Percentiles rank a stretch among this genome's conserved stretches.
Conservation (phyloP, 2,329 filamentous ascomycete genomes). For the Calonectria pseudoturangicola region DNA sequence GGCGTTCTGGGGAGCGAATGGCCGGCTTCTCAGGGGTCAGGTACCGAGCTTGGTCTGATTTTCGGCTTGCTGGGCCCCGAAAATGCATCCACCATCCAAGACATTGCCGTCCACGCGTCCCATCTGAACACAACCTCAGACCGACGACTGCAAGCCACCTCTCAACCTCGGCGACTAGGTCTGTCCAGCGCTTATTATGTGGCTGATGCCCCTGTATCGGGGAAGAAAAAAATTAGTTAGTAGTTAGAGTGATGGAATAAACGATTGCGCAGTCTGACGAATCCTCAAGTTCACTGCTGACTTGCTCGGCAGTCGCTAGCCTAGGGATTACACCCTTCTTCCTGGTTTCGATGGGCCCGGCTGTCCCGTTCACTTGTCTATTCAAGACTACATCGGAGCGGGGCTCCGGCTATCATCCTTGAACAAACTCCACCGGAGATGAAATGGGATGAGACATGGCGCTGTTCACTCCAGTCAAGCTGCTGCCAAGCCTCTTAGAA, state of each 20-base stretch:
- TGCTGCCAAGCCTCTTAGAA: background rate
- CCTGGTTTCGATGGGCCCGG: background rate
- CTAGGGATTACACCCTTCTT: background rate
- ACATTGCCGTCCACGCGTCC: constrained; percentile 17
- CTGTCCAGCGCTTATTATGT: background rate
- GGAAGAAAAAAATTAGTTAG: no score
- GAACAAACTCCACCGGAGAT: constrained; percentile 21
- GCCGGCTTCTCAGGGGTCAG: background rate
- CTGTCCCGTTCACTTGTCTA: constrained; percentile 8
- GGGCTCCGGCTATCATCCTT: constrained; percentile 1
- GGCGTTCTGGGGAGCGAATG: background rate
- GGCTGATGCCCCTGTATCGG: background rate
- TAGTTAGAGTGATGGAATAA: no score
- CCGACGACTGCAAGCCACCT: background rate
- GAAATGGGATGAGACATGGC: constrained; percentile 35
- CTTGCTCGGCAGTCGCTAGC: no score
- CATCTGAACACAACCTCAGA: background rate
- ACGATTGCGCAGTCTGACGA: no score
- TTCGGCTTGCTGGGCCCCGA: background rate
- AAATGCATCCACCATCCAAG: background rate
- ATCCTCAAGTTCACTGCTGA: no score
- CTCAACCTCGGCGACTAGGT: background rate
- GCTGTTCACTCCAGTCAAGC: constrained; percentile 24
- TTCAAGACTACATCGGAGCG: constrained; percentile 12
- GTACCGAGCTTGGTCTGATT: background rate